These are phyloP conservation scores for Aspergillus amoenus DNA, from an alignment of 2,329 filamentous ascomycete genomes.

Conservation along the genomic window DNA sequence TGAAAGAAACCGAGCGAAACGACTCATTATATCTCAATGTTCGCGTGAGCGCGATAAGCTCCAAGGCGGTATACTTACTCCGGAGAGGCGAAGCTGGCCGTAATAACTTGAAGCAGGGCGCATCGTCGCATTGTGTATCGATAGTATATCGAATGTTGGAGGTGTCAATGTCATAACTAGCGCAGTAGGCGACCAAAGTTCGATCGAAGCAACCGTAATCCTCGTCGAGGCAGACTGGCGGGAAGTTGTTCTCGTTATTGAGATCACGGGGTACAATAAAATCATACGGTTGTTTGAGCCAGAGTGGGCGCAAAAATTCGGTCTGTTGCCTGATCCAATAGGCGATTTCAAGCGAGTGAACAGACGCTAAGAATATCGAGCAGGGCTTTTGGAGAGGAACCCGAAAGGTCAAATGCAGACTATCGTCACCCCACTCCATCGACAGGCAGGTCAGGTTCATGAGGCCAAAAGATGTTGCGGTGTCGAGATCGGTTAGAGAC, in stretches of 20 bases:
- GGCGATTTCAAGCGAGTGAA: slow-evolving; percentile 64
- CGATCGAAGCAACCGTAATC: slow-evolving; percentile 66
- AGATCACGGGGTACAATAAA: slow-evolving; percentile 60
- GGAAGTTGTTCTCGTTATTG: slow-evolving; percentile 50
- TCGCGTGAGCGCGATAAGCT: slow-evolving; percentile 69
- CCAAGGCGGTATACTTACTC: slow-evolving; percentile 58
- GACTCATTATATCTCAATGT: slow-evolving; percentile 69
- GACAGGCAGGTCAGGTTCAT: slow-evolving; percentile 61
- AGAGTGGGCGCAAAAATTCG: slow-evolving; percentile 64
- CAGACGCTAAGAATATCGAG: slow-evolving; percentile 62
- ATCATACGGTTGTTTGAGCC: slow-evolving; percentile 62
- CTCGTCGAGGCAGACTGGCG: slow-evolving; percentile 51
- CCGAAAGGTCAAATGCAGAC: slow-evolving; percentile 65
- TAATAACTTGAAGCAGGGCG: slow-evolving; percentile 64
- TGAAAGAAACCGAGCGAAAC: slow-evolving; percentile 68
- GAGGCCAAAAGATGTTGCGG: slow-evolving; percentile 60
- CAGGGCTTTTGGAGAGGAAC: slow-evolving; percentile 57
- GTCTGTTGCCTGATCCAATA: slow-evolving; percentile 61
- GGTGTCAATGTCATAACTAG: slow-evolving; percentile 67
- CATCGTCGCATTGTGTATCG: slow-evolving; percentile 63
- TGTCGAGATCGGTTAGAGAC: slow-evolving; percentile 51
- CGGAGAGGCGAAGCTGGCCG: slow-evolving; percentile 51
- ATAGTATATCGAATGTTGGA: slow-evolving; percentile 66
- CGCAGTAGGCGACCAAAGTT: slow-evolving; percentile 67
- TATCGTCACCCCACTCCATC: slow-evolving; percentile 63